Evolutionary conservation across 805 yeast species (phyloP), one percentile per base, ranked within the genome.

Genomic region (Hanseniaspora thailandica): DNA sequence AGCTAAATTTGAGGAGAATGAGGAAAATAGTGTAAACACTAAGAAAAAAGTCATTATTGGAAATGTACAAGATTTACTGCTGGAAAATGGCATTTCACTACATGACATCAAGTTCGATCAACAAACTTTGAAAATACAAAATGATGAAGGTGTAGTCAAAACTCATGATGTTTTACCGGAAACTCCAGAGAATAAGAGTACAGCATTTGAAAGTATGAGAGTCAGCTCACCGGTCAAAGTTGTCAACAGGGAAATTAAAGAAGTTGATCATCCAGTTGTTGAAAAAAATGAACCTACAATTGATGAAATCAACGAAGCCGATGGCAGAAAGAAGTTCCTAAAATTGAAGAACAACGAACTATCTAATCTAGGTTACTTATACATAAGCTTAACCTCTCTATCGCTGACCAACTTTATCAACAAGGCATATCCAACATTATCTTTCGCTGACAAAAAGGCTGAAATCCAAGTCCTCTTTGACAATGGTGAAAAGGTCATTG

Each of bases 401-500:
- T 22, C 54, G 1, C 12, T 50, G 23, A 50, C 17, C n/a, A 50
- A 50, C 30, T 50, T 50, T n/a, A 15, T 43, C 9, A 35, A 35
- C n/a, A 8, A 38, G 13, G 19, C 45, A 17, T 17, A 26, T 26
- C 36, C 43, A 19, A 9, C 15, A 5, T 22, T 5, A 17, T n/a
- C 54, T 2, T 50, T 43, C 22, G 38, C 39, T 15, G 47, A 43
- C 17, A 50, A 43, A 26, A 50, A 50, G 3, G 39, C 35, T 6
- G 23, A 35, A 25, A 13, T 50, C 0, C 45, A 50, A 35, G 17
- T 50, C 1, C 7, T 41, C 5, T 61, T 70, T 49, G 96, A 88
- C 63, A 88, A 88, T 63, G 95, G 95, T 5, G 78, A 80, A 36
- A 94, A 88, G 62, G 76, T 86, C 55, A 76, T 86, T 46, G 76